Base-by-base conservation (phyloP, 2,329 filamentous ascomycete genomes). In the Basipetospora chlamydospora region DNA sequence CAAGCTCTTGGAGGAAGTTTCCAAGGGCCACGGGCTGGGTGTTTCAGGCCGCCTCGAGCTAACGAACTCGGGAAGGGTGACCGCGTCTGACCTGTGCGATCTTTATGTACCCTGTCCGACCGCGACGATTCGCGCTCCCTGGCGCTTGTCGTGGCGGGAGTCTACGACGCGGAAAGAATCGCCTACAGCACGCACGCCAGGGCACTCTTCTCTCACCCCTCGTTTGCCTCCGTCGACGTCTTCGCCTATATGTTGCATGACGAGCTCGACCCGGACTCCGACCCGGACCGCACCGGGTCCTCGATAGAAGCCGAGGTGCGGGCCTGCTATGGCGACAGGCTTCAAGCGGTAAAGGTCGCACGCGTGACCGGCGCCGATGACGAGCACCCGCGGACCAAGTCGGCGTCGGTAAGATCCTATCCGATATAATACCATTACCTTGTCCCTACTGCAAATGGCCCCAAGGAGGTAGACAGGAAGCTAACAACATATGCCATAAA, bases 191-290 rank as follows among this genome's bases (percentile, higher is more conserved):
- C 25, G 38, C 43, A 41, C 17, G 29, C 12, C 12, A 38, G 4
- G 37, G 39, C 7, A 15, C 29, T 43, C 20, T 21, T 26, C 3
- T 25, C 17, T 6, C 30, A 40, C 18, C 30, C 39, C 10, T 16
- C 37, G 8, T 44, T 44, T 8, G 8, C 37, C 16, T 20, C 32
- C 5, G 37, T 44, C 11, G 43, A 44, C 11, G 43, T 44, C 2
- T 44, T 44, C 3, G 43, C 41, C 21, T 34, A 39, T 29, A 26
- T 43, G 13, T 35, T 43, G 4, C 39, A 20, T 26, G 43, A 42
- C 23, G 36, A 15, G 4, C 35, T 37, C 7, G 41, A 44, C 25
- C 2, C 16, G 2, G 26, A 37, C 8, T 31, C 18, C 3, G 26
- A 23, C n/a, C 37, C 29, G 18, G 17, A 6, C n/a, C n/a, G n/a